These are phyloP conservation scores for Aspergillus sclerotiicarbonarius DNA, from an alignment of 495 filamentous ascomycete species.

Conservation along the genomic window DNA sequence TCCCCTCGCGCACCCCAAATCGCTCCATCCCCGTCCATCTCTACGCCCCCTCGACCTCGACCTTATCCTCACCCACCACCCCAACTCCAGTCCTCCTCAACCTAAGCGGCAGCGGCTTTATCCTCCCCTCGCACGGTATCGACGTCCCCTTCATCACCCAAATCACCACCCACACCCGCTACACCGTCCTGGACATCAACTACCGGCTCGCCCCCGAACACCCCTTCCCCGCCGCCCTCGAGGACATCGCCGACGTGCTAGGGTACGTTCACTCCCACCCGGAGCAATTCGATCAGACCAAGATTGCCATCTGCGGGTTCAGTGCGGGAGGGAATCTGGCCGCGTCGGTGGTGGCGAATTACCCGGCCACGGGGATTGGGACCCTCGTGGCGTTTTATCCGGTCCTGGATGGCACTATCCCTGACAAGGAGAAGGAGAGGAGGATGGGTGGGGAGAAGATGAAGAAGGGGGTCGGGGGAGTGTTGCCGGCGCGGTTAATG, in stretches of 20 bases:
- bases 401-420: slow-evolving; percentile 21
- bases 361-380: slow-evolving; percentile 18
- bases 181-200: slow-evolving; percentile 50
- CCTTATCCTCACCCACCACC: slow-evolving; percentile 4
- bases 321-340: slow-evolving; percentile 44
- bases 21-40: slow-evolving; percentile 37
- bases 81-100: slow-evolving; percentile 43
- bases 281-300: slow-evolving; percentile 28
- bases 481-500: slow-evolving; percentile 19
- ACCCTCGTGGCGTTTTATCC: slow-evolving; percentile 44
- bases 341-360: slow-evolving; percentile 26
- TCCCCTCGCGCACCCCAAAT: too few relatives aligned
- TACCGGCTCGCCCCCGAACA: slow-evolving; percentile 79
- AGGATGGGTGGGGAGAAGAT: neutral
- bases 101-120: slow-evolving; percentile 45
- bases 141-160: slow-evolving; percentile 41
- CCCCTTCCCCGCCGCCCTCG: slow-evolving; percentile 69
- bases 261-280: slow-evolving; percentile 26
- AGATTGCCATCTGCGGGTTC: slow-evolving; percentile 43
- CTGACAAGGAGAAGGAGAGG: slow-evolving; percentile 16
- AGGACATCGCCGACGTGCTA: slow-evolving; percentile 58
- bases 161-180: slow-evolving; percentile 32
- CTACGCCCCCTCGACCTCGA: slow-evolving; percentile 16
- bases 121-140: slow-evolving; percentile 35
- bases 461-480: neutral